phyloP scores from a whole-genome alignment of 2,329 filamentous ascomycete genomes.

The Aspergillus texensis region DNA sequence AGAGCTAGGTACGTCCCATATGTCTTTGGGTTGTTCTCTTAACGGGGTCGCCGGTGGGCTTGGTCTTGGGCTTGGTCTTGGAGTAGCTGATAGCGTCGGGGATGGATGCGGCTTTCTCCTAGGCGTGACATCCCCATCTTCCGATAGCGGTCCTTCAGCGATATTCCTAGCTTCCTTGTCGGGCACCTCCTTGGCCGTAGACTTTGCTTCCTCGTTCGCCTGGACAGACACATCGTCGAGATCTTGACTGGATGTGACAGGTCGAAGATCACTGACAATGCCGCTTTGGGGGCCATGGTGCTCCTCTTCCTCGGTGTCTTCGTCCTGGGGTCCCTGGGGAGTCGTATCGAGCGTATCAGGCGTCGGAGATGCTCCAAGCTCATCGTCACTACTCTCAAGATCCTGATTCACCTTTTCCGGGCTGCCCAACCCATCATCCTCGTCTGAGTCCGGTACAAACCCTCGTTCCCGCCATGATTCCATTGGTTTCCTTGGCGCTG shows the following conservation, averaged over 20 bases:
- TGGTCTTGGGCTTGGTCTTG: slow-evolving; percentile 8
- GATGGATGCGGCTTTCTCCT: slow-evolving; percentile 1
- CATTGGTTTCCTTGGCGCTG: slow-evolving; percentile 41
- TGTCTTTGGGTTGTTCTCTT: slow-evolving; percentile 18
- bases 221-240: neutral
- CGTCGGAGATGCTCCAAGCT: neutral
- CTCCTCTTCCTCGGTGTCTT: neutral
- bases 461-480: slow-evolving; percentile 54
- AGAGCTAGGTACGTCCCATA: slow-evolving; percentile 33
- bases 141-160: neutral
- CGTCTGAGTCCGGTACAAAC: slow-evolving; percentile 56
- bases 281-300: neutral
- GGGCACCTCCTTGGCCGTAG: neutral
- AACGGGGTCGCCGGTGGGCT: slow-evolving; percentile 18
- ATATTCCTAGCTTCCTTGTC: neutral
- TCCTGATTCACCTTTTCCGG: slow-evolving; percentile 25
- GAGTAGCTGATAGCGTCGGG: slow-evolving; percentile 9
- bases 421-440: slow-evolving; percentile 46
- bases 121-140: neutral
- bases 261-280: neutral
- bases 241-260: neutral
- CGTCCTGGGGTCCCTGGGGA: neutral
- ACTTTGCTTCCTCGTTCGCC: neutral
- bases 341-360: neutral
- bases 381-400: slow-evolving; percentile 1